A percentile compares a stretch with the other conserved stretches of the same genome.
These are phyloP conservation scores for Hygrophorus pudorinus DNA, from an alignment of 768 basidiomycete species.

Conservation along the genomic window DNA sequence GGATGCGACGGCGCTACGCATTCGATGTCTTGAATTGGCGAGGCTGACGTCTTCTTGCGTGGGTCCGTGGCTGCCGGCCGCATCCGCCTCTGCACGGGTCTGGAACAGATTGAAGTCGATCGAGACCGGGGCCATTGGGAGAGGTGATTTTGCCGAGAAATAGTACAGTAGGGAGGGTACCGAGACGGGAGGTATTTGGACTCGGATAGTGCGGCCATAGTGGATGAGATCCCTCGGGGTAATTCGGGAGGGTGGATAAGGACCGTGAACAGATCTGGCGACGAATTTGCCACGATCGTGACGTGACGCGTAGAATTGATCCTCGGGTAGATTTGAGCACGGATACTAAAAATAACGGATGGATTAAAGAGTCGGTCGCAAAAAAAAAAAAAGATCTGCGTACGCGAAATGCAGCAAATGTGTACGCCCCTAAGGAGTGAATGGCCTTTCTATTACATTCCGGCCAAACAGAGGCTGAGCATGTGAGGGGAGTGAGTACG, in stretches of 20 bases:
- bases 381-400: conserved; percentile 15
- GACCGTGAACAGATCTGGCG: conserved; percentile 14
- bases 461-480: not conserved
- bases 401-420: conserved; percentile 41
- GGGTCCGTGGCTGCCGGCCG: conserved; percentile 25
- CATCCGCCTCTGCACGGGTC: conserved; percentile 24
- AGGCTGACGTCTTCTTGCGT: conserved; percentile 36
- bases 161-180: conserved; percentile 39
- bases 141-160: conserved; percentile 32
- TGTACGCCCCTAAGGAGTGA: conserved; percentile 30
- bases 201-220: conserved; percentile 29
- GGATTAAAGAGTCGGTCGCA: conserved; percentile 10
- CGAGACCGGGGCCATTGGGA: conserved; percentile 10
- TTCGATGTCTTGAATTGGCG: conserved; percentile 33
- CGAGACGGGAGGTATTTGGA: conserved; percentile 32
- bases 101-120: conserved; percentile 30
- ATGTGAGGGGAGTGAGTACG: not conserved
- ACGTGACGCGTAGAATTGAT: conserved; percentile 14
- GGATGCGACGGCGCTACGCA: conserved; percentile 20
- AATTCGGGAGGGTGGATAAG: conserved; percentile 21
- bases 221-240: conserved; percentile 25
- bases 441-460: conserved; percentile 25
- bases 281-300: conserved; percentile 9
- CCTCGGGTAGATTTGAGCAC: conserved; percentile 29
- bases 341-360: conserved; percentile 26